Base-by-base conservation (phyloP, 1,284 basidiomycete species). In the Marasmius sp. region DNA sequence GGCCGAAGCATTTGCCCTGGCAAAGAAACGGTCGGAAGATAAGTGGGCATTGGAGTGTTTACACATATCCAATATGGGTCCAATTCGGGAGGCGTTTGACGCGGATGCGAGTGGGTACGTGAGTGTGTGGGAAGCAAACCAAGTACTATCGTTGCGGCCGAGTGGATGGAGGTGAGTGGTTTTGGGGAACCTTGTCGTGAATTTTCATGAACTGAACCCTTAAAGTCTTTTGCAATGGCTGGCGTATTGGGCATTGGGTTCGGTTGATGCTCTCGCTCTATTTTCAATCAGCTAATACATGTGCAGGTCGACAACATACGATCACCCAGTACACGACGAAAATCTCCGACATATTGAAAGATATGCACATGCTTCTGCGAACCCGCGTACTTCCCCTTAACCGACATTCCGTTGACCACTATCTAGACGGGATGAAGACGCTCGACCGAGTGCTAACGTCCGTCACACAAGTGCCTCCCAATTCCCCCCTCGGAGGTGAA, bases 241-340 rank as follows among this genome's bases (percentile, higher is more conserved):
- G n/a, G 64, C 64, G 18, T 65, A 59, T 41, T 65, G 64, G 64
- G 58, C 61, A 16, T 53, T 55, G 14, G 64, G 64, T 62, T 34
- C 9, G n/a, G 16, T 16, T 18, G 27, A 16, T 43, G 8, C 48
- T 56, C 50, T 50, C 11, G 48, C 18, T n/a, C 11, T 27, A 16
- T 34, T 33, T 33, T 34, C 10, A 6, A 22, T 39, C 39, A 22
- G 12, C 36, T 41, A 36, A 34, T 11, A 6, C 41, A 14, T 34
- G 12, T 38, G 18, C 11, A 63, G 62, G 62, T 16, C 53, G 62
- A 5, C 62, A 60, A 47, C 57, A 51, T 14, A 43, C 62, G n/a
- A 60, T 63, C 10, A 60, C 53, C 54, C 34, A 57, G 10, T 63
- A 63, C 48, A 38, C 48, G 39, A 55, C 39, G 45, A 63, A 63